Evolutionary conservation across 78 protist genomes (phyloP), one percentile per base, ranked within the genome.

Genomic region (Dictyostelium intermedium): DNA sequence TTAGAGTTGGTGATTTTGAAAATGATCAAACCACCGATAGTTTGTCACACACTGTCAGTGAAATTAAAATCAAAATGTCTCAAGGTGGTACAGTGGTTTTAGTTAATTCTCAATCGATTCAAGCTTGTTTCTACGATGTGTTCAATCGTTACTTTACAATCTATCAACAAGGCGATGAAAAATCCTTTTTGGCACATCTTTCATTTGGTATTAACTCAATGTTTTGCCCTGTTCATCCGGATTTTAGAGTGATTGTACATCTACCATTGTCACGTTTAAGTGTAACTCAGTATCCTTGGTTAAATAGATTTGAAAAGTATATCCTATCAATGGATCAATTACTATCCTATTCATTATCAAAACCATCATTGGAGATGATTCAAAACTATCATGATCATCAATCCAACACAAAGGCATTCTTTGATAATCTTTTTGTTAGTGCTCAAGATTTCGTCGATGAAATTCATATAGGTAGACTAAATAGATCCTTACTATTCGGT

Each of bases 111-210:
- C 86, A 83, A 9, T 35, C 34, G 2, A 83, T 91, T 37, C 91
- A 91, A 45, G 85, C 95, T 27, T 91, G 95, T 47, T 91, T 91
- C 85, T 91, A 91, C 56, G 95, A 91, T 45, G 91, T 91, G 6
- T 91, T 83, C 73, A 91, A 91, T 66, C 23, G 95, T 30, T 83
- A 91, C 37, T 91, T 91, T 35, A 60, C 70, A 2, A 5, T 79
- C 5, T 23, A 82, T 7, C 77, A 76, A 43, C n/a, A 5, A 5
- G 70, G 69, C 9, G 84, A 72, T 8, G 53, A 41, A 41, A 66
- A 41, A 34, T n/a, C 43, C 10, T 83, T 83, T 30, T 25, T 91
- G 14, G 82, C 95, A 35, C 66, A 82, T 37, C 83, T 91, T 27
- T 77, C 87, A 9, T 84, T 83, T 78, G 95, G 91, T 20, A 79